Percentiles rank a stretch among this genome's conserved stretches.
These are phyloP conservation scores for Colletotrichum chlorophyti DNA, from an alignment of 2,329 filamentous ascomycete genomes.

Conservation along the genomic window DNA sequence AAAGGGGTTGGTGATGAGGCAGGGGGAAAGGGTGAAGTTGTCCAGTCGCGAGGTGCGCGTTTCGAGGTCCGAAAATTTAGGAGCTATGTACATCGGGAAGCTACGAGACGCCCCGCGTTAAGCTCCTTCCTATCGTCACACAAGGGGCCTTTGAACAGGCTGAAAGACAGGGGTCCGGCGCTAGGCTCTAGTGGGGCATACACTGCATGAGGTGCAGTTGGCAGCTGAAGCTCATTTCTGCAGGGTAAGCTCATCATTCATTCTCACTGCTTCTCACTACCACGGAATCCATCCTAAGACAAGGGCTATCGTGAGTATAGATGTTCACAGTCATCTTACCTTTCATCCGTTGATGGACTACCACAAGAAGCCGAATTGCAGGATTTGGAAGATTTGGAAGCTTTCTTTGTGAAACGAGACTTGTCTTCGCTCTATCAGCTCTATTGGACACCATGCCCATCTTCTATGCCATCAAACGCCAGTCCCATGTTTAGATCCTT, in stretches of 20 bases:
- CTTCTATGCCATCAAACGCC: conserved; percentile 28
- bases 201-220: background rate
- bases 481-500: conserved; percentile 26
- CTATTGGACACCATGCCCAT: conserved; percentile 23
- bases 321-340: no score
- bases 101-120: conserved; percentile 19
- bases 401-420: conserved; percentile 26
- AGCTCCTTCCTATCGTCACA: conserved; percentile 14
- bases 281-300: no score
- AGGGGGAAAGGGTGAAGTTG: background rate
- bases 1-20: background rate
- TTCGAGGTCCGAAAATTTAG: conserved; percentile 14
- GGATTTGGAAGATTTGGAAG: no score
- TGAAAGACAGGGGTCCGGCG: conserved; percentile 10
- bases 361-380: no score
- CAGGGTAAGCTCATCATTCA: no score
- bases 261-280: no score
- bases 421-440: conserved; percentile 31
- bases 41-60: conserved; percentile 10
- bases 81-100: conserved; percentile 7
- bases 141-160: conserved; percentile 6
- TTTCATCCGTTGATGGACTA: no score
- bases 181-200: background rate
- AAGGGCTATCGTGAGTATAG: no score
- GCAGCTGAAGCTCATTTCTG: background rate